These are phyloP conservation scores for Solanum appendiculatum DNA, from an alignment of 257 asterid species.

Conservation along the genomic window DNA sequence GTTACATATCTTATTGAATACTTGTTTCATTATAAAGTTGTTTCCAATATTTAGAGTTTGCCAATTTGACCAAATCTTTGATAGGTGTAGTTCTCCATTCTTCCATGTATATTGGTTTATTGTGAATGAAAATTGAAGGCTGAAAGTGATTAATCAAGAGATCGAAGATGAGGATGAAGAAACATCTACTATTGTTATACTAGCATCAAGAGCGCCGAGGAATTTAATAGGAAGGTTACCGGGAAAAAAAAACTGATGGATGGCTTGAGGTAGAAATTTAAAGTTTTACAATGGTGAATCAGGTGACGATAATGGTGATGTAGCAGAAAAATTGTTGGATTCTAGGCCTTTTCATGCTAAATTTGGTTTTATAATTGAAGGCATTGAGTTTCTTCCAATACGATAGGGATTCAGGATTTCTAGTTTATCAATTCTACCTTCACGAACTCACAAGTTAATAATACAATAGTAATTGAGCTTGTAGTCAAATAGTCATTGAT, in stretches of 20 bases:
- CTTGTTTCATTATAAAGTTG: not conserved
- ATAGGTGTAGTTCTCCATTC: not conserved
- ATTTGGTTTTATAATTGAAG: not conserved
- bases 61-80: not conserved
- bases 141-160: not conserved
- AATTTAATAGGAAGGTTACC: not conserved
- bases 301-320: not conserved
- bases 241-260: not conserved
- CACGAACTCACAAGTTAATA: not conserved
- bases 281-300: not conserved
- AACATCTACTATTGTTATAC: not conserved
- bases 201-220: not conserved
- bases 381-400: not conserved
- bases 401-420: not conserved
- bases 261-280: not conserved
- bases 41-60: not conserved
- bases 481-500: not conserved
- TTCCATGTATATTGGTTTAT: not conserved
- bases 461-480: not conserved
- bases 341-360: not conserved
- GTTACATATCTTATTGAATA: not conserved
- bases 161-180: not conserved
- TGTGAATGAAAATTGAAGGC: not conserved
- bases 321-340: not conserved
- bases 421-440: not conserved